Evolutionary conservation across 163 green algal species (phyloP), one percentile per base, ranked within the genome.

Genomic region (Prototheca stagnorum): DNA sequence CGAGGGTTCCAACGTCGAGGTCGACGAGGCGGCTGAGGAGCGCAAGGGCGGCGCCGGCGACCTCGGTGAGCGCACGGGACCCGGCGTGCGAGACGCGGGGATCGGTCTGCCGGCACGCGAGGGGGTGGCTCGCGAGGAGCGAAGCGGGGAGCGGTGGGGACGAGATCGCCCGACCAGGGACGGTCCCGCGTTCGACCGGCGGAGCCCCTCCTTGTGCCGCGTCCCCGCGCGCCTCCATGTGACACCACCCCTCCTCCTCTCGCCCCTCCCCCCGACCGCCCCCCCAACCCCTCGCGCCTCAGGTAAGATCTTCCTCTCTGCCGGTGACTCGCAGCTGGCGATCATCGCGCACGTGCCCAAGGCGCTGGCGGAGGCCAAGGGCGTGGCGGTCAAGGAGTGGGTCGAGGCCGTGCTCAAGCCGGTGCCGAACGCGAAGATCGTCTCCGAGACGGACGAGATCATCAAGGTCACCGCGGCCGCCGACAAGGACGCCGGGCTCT

Each of bases 21-120:
- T 87, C 2, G 79, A 90, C 27, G 79, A 88, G 72, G 35, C 44
- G 17, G 77, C 79, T 23, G 79, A 90, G 67, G 79, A 90, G 75
- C 72, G 79, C 56, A 88, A 86, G 74, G 79, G 79, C 45, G 79
- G 79, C 31, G 73, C 75, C 43, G 66, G 64, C 12, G 53, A 60
- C 39, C 62, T 78, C 8, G 57, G 53, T 39, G 53, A 51, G 50
- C 25, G 12, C n/a, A n/a, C n/a, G n/a, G n/a, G n/a, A n/a, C n/a
- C n/a, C n/a, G n/a, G n/a, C n/a, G n/a, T n/a, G n/a, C n/a, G n/a
- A n/a, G n/a, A n/a, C n/a, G n/a, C n/a, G n/a, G n/a, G n/a, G n/a
- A n/a, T n/a, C n/a, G n/a, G n/a, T n/a, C n/a, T n/a, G n/a, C n/a
- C n/a, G n/a, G n/a, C n/a, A n/a, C n/a, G n/a, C n/a, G n/a, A n/a